Conservation (phyloP, 108 stramenopile genomes). For the Pseudonitzschia multistriata region DNA sequence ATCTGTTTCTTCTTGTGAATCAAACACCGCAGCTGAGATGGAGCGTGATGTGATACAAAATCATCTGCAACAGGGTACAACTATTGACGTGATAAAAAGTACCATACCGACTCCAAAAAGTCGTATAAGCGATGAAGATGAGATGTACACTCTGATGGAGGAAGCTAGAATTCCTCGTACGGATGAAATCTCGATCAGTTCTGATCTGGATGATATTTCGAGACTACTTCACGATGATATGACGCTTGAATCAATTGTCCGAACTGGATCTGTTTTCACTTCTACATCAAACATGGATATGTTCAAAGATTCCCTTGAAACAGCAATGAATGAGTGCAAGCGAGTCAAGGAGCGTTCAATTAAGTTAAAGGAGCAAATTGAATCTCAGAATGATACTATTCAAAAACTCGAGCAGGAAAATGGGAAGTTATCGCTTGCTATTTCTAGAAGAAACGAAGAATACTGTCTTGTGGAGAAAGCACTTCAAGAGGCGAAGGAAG, state of each 20-base stretch:
- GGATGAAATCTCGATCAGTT: conserved; percentile 10
- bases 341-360: conserved; percentile 25
- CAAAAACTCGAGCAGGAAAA: conserved; percentile 30
- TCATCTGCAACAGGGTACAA: not conserved
- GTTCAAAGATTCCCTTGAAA: conserved; percentile 27
- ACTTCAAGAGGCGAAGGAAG: conserved; percentile 26
- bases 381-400: conserved; percentile 18
- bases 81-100: not conserved
- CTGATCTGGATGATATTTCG: conserved; percentile 25
- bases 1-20: conserved; percentile 16
- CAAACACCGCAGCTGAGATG: not conserved
- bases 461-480: conserved; percentile 19
- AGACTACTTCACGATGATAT: conserved; percentile 23
- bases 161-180: conserved; percentile 20
- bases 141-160: conserved; percentile 25
- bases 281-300: conserved; percentile 8
- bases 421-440: conserved; percentile 10
- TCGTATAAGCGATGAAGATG: conserved; percentile 18
- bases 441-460: conserved; percentile 22
- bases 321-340: conserved; percentile 33
- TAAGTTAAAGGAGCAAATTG: conserved; percentile 22
- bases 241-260: conserved; percentile 26
- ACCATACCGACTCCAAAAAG: not conserved
- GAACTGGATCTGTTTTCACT: conserved; percentile 11
- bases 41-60: not conserved